A percentile compares a stretch with the other conserved stretches of the same genome.
Conservation (phyloP, 352 stramenopile genomes). For the Globisporangium parvum region DNA sequence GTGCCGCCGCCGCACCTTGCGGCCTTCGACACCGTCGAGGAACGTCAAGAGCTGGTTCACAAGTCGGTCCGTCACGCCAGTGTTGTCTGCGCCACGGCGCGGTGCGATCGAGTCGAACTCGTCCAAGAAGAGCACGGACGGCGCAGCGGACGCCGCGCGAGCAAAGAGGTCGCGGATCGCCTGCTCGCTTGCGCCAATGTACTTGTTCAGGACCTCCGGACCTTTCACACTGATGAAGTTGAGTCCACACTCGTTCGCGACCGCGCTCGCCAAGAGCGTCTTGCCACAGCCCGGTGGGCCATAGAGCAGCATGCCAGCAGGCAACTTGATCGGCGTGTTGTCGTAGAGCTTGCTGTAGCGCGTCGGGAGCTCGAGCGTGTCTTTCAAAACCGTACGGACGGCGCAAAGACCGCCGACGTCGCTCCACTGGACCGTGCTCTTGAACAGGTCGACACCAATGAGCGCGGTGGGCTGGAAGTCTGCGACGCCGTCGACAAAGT, state of each 20-base stretch:
- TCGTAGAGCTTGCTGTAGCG: constrained; percentile 78
- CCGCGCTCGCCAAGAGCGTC: constrained; percentile 80
- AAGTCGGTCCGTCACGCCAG: constrained; percentile 94
- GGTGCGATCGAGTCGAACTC: constrained; percentile 96
- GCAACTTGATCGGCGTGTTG: constrained; percentile 75
- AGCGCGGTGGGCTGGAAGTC: constrained; percentile 80
- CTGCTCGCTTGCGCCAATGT: constrained; percentile 88
- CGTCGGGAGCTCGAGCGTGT: constrained; percentile 85
- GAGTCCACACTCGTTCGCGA: constrained; percentile 82
- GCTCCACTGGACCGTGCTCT: constrained; percentile 82
- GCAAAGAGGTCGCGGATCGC: constrained; percentile 85
- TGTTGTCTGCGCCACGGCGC: constrained; percentile 90
- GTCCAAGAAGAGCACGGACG: constrained; percentile 80
- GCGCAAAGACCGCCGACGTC: constrained; percentile 79
- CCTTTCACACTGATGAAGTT: constrained; percentile 92
- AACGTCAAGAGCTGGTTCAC: constrained; percentile 98
- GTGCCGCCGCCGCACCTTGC: constrained; percentile 41
- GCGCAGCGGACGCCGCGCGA: constrained; percentile 62
- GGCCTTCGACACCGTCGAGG: constrained; percentile 93
- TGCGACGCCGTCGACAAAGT: constrained; percentile 72
- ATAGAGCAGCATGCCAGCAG: constrained; percentile 85
- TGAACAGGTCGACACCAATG: constrained; percentile 77
- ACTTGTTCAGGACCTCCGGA: constrained; percentile 88
- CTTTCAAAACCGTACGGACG: constrained; percentile 83
- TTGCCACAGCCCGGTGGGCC: constrained; percentile 90